Evolutionary conservation across 2,329 filamentous ascomycete genomes (phyloP), one percentile per base, ranked within the genome.

Genomic region (Phaeophleospora eucalypticola): DNA sequence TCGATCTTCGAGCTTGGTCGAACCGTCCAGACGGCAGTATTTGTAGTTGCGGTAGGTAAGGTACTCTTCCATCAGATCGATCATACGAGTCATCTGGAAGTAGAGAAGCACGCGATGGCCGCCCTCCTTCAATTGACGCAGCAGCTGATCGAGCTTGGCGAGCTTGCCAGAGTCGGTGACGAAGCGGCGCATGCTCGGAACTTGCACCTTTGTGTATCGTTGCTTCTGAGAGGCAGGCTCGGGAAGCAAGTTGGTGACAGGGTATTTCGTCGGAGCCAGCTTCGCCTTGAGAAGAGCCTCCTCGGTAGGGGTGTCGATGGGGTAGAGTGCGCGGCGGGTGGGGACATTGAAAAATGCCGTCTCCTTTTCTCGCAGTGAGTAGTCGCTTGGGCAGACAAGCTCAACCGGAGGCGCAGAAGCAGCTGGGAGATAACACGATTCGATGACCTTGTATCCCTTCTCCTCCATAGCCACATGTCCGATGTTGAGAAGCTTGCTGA

Each of bases 71-170:
- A 97, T 97, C 51, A 98, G 76, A 67, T 98, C 91, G 64, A 98
- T 97, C 93, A 98, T 98, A 64, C 88, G 87, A 3, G 93, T 98
- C 93, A 98, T 98, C 76, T 98, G 93, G 87, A 98, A 98, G 77
- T 98, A 98, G 16, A 98, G 76, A 44, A 98, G 76, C 17, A 98
- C 93, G 63, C 93, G 89, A 60, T 98, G 93, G 29, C 87, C 87
- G 53, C 86, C 87, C 52, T 89, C 86, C 77, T 97, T 98, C 62
- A 98, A 83, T 67, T 89, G 80, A 65, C 87, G 87, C 12, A 98
- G 78, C 15, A 98, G 76, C 56, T 87, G 78, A 65, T 98, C 93
- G 41, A 98, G 76, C 64, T 89, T 89, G 38, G 89, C 90, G 50
- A 98, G 80, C 73, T 98, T 98, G 64, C 93, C 93, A 43, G 89